Evolutionary conservation across 176 grass and related monocot species (phyloP).

Genomic region (Thinopyrum elongatum): DNA sequence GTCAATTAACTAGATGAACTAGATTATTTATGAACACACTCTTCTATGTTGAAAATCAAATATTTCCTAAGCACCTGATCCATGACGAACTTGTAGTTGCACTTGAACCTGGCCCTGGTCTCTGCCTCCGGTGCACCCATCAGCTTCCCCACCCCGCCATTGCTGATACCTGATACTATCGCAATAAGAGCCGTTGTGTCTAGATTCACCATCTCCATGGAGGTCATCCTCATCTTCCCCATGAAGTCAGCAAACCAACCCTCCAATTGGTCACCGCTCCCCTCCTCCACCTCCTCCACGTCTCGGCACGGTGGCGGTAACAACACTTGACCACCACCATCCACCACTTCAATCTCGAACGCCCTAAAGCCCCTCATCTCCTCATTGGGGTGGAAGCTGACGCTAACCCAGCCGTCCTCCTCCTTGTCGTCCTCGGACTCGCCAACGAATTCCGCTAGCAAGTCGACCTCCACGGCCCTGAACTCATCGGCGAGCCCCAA

Average conservation of each 20-base stretch:
- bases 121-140: slow-evolving; percentile 44
- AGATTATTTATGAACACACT: slow-evolving; percentile 11
- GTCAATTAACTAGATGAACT: not conserved
- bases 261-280: slow-evolving; percentile 1
- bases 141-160: slow-evolving; percentile 56
- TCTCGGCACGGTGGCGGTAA: not conserved
- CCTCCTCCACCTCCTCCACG: not conserved
- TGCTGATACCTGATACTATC: slow-evolving; percentile 85
- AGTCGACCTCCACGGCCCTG: slow-evolving; percentile 57
- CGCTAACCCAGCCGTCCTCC: slow-evolving; percentile 54
- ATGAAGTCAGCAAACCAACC: slow-evolving; percentile 37
- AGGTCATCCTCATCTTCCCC: slow-evolving; percentile 42
- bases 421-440: slow-evolving; percentile 44
- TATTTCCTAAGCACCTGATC: slow-evolving; percentile 53
- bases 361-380: slow-evolving; percentile 43
- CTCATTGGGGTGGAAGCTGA: slow-evolving; percentile 31
- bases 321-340: not conserved
- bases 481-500: slow-evolving; percentile 47
- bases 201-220: slow-evolving; percentile 69
- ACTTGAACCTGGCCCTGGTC: slow-evolving; percentile 72
- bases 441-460: slow-evolving; percentile 42
- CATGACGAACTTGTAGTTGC: slow-evolving; percentile 86
- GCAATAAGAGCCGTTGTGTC: slow-evolving; percentile 86
- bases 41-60: not conserved
- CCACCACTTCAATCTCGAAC: slow-evolving; percentile 57